Conservation (phyloP, 129 eudicot species). For the Artemisia tridentata region DNA sequence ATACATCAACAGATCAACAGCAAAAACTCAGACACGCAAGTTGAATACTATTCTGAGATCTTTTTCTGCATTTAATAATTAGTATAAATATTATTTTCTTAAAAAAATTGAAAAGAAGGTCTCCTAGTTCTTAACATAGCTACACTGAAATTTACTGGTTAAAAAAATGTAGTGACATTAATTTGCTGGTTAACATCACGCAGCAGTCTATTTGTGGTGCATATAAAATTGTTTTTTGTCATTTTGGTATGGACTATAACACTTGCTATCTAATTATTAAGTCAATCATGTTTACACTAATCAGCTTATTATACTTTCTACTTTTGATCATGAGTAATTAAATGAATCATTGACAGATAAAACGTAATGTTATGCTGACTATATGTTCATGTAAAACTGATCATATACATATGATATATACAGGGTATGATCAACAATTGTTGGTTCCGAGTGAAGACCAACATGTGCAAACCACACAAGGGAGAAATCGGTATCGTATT, state of each 20-base stretch:
- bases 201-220: constrained; percentile 15
- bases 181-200: constrained; percentile 20
- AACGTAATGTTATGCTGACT: not conserved
- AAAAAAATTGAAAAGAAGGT: not conserved
- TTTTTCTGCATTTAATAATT: no score
- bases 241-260: no score
- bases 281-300: no score
- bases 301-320: no score
- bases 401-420: not conserved
- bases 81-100: no score
- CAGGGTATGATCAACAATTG: constrained; percentile 99
- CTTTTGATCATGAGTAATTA: no score
- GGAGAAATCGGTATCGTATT: constrained; percentile 90
- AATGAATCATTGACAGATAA: no score
- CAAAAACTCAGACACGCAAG: no score
- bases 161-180: constrained; percentile 13
- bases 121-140: not conserved
- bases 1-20: no score
- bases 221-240: not conserved
- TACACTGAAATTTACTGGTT: not conserved
- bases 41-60: no score
- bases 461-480: constrained; percentile 87
- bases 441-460: constrained; percentile 90
- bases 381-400: not conserved
- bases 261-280: not conserved